Percentiles rank a stretch among this genome's conserved stretches.
Conservation (phyloP, 2,329 filamentous ascomycete species). For the Colletotrichum sp. region DNA sequence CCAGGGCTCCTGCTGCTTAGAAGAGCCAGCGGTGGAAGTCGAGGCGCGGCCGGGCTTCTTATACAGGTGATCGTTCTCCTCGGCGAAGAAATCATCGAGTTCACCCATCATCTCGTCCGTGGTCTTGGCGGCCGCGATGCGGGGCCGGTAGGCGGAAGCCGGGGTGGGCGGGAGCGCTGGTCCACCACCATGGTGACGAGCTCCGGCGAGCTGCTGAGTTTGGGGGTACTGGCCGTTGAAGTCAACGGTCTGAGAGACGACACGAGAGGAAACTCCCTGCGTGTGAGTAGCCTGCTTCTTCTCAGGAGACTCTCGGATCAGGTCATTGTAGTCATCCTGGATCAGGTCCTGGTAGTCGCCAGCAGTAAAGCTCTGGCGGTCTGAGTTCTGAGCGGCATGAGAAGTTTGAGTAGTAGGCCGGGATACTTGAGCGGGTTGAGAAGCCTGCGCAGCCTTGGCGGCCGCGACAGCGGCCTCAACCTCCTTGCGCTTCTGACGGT, state of each 20-base stretch:
- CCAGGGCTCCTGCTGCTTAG: neutral
- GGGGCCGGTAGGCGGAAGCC: neutral
- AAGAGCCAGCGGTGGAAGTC: neutral
- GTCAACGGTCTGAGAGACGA: conserved; percentile 1
- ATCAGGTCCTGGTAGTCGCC: conserved; percentile 4
- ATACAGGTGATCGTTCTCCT: conserved; percentile 4
- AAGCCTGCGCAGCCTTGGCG: neutral
- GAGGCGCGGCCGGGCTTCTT: neutral
- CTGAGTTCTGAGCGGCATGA: neutral
- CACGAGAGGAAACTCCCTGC: neutral
- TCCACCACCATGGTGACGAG: neutral
- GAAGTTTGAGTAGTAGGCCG: neutral
- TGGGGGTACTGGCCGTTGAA: neutral
- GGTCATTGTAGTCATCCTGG: neutral
- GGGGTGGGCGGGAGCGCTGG: conserved; percentile 7
- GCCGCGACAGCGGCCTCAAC: neutral
- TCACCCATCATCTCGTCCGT: neutral
- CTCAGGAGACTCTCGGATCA: neutral
- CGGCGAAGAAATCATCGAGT: conserved; percentile 10
- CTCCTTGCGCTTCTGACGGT: neutral
- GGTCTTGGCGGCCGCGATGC: neutral
- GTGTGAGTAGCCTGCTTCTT: neutral
- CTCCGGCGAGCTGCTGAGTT: neutral
- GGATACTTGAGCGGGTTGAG: neutral
- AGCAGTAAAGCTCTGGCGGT: neutral